Base-by-base conservation (phyloP, 257 asterid genomes). In the Nicotiana tabacum region DNA sequence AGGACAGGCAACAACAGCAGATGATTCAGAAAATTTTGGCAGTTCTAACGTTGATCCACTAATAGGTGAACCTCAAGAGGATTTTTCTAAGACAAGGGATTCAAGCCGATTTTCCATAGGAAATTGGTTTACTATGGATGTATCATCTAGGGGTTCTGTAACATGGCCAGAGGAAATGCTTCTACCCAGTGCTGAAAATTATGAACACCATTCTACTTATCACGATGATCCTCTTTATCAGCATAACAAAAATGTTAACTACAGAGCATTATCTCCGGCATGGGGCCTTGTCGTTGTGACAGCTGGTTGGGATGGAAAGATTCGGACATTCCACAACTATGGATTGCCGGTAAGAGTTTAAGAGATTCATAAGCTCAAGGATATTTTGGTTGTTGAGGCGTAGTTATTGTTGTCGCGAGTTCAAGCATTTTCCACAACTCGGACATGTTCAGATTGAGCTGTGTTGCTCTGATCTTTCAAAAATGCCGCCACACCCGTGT, bases 121-220 rank as follows among this genome's bases (percentile, higher is more conserved):
- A 27, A 94, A 84, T 74, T 94, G 98, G 97, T 92, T 95, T 77
- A 87, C 93, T 15, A 81, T 65, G 92, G 95, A 93, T 56, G 70
- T 86, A 83, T 89, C 92, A 12, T 88, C 85, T 3, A 86, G 91
- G 86, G 89, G 89, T 32, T 84, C 91, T 0, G 86, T 72, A 0
- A 95, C 97, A 29, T 95, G 99, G 99, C 99, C 99, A 0, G 97
- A 92, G 78, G 99, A 95, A 84, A 92, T 86, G 77, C 98, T 95
- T 81, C 99, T 97, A 80, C 84, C 87, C 6, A 56, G 51, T 39
- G 70, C 58, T 15, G 85, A 85, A 84, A 27, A 78, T n/a, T 87
- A 74, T 32, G 66, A 80, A 66, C 80, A 51, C 21, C 64, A 2
- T 21, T 39, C 39, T 9, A 8, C 6, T 13, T 39, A 33, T 30